Base-by-base conservation (phyloP, 352 stramenopile species). In the Pilasporangium apinafurcum region DNA sequence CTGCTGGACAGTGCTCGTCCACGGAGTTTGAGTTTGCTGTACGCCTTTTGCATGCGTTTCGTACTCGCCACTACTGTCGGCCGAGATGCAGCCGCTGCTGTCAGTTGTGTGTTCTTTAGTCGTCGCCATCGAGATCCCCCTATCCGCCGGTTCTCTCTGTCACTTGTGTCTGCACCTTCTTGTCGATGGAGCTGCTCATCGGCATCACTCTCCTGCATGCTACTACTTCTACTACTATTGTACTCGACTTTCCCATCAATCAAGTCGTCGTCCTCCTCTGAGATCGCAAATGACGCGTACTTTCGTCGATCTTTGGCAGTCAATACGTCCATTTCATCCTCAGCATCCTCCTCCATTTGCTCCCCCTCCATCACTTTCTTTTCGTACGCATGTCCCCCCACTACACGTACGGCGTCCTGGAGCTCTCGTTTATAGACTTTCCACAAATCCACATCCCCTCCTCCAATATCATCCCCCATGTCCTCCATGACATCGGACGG, bases 41-140 rank as follows among this genome's bases (percentile, higher is more conserved):
- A 48, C 16, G 44, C 45, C 14, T n/a, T 55, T 46, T 54, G 45
- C 18, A 57, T 29, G 24, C 37, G n/a, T n/a, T n/a, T 46, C 4
- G 41, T 37, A 2, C 20, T 30, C 4, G 49, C 28, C 5, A 30
- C 20, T 5, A 41, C 49, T 18, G 43, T 41, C 35, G 50, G 47
- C 20, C n/a, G n/a, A n/a, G n/a, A n/a, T n/a, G n/a, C n/a, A n/a
- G n/a, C n/a, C n/a, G n/a, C n/a, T n/a, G n/a, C n/a, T n/a, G n/a
- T n/a, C n/a, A n/a, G n/a, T n/a, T n/a, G 49, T 42, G 20, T 51
- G 29, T 3, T 41, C 42, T 8, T 30, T 37, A n/a, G 47, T 33
- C 47, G 49, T 8, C 48, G 30, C 9, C 34, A n/a, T 13, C 33
- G 36, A 10, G 28, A 31, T 4, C 26, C 18, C 16, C 34, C 16